These are phyloP conservation scores for Phoenix dactylifera DNA, from an alignment of 176 grass and related monocot species.

Conservation along the genomic window DNA sequence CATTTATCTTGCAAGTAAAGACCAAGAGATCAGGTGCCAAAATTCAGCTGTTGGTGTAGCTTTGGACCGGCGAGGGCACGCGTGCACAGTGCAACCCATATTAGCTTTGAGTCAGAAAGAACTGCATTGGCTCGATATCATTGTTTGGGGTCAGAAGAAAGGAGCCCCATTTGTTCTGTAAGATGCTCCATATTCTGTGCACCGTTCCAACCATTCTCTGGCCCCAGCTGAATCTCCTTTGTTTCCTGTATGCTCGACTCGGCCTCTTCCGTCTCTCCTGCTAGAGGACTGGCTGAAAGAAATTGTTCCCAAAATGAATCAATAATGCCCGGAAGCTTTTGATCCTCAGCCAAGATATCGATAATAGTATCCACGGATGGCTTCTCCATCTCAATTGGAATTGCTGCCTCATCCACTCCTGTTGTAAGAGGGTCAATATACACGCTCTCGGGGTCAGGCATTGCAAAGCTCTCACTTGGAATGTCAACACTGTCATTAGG, in stretches of 20 bases:
- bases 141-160: conserved; percentile 48
- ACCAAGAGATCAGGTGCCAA: no score
- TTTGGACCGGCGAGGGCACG: no score
- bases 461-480: conserved; percentile 34
- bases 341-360: conserved; percentile 22
- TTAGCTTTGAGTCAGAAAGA: neutral
- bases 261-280: conserved; percentile 53
- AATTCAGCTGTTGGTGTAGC: no score
- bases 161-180: conserved; percentile 88
- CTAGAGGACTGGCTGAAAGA: conserved; percentile 51
- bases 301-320: conserved; percentile 98
- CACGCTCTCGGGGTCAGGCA: conserved; percentile 49
- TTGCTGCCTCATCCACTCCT: conserved; percentile 33
- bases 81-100: conserved; percentile 1
- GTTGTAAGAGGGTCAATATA: conserved; percentile 35
- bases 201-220: conserved; percentile 34
- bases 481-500: conserved; percentile 22
- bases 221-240: conserved; percentile 16
- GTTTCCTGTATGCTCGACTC: conserved; percentile 42
- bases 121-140: conserved; percentile 15
- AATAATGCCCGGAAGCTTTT: conserved; percentile 78
- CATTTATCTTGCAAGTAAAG: no score
- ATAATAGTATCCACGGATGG: conserved; percentile 17
- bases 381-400: conserved; percentile 64
- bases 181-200: conserved; percentile 46